A percentile compares a stretch with the other conserved stretches of the same genome.
phyloP scores from a whole-genome alignment of 345 rosid genomes.

The Rhizophora apiculata region DNA sequence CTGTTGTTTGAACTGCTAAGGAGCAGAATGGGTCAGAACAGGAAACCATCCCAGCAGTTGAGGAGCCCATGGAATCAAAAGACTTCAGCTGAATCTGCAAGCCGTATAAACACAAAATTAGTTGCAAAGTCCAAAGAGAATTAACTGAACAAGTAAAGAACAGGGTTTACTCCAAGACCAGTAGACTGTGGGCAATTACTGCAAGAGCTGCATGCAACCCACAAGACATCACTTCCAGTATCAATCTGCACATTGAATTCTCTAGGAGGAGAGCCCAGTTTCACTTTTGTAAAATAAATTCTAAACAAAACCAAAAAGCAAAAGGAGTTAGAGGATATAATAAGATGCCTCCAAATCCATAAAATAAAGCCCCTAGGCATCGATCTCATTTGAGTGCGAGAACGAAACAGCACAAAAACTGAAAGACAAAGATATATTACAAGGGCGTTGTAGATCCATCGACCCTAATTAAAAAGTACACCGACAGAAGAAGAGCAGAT shows the following conservation, averaged over 20 bases:
- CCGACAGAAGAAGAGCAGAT: slow-evolving; percentile 30
- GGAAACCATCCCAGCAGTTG: slow-evolving; percentile 56
- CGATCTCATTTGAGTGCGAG: neutral
- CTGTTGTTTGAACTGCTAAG: slow-evolving; percentile 51
- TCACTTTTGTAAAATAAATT: slow-evolving; percentile 93
- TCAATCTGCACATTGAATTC: slow-evolving; percentile 98
- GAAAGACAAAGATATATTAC: slow-evolving; percentile 20
- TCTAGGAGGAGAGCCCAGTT: slow-evolving; percentile 89
- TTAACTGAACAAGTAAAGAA: slow-evolving; percentile 16
- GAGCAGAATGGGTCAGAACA: slow-evolving; percentile 43
- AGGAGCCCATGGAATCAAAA: slow-evolving; percentile 67
- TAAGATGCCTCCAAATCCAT: neutral
- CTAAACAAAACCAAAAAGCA: slow-evolving; percentile 40
- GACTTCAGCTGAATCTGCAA: slow-evolving; percentile 71
- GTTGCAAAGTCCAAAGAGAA: slow-evolving; percentile 3
- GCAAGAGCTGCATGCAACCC: slow-evolving; percentile 88
- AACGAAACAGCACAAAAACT: slow-evolving; percentile 4
- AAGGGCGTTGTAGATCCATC: slow-evolving; percentile 26
- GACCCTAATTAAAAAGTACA: slow-evolving; percentile 25
- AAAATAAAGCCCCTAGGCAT: slow-evolving; percentile 3
- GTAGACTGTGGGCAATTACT: slow-evolving; percentile 75
- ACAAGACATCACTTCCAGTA: slow-evolving; percentile 91
- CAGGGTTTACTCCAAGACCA: slow-evolving; percentile 71
- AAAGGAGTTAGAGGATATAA: slow-evolving; percentile 1
- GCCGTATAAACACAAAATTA: slow-evolving; percentile 11